Evolutionary conservation across 495 filamentous ascomycete species (phyloP), one percentile per base, ranked within the genome.

Genomic region (Talaromyces proteolyticus): DNA sequence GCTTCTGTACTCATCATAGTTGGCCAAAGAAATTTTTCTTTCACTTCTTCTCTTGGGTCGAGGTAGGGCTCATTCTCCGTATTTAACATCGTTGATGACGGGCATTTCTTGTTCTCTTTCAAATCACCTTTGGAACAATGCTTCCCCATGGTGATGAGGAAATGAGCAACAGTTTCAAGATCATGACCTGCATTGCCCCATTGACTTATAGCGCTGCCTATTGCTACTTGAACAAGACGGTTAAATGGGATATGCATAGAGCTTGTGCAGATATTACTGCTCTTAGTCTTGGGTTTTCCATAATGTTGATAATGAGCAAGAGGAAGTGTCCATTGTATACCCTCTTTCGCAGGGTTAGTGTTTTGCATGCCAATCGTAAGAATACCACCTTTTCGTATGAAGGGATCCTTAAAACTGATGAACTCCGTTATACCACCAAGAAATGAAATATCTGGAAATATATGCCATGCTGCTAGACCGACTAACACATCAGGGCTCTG

Each of bases 391-490:
- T 46, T 24, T 3, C 41, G 36, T 17, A 69, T 49, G 6, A 65
- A 39, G 10, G 42, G 36, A 47, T 67, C 66, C 11, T 58, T 56
- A 37, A 60, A 53, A 20, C 25, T 18, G 18, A 66, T 26, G n/a
- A 8, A 59, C 42, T 16, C 47, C 18, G 20, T 21, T 24, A n/a
- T 47, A 4, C 19, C 29, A 21, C 5, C 49, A 49, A 42, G 62
- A 45, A 3, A 69, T 60, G 3, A 57, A 25, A 72, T 57, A 44
- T 72, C 55, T 1, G 66, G 65, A 52, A 65, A 72, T 4, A 72
- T n/a, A 52, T 72, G 65, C 68, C 66, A 72, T 3, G 65, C 52
- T 6, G 50, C 53, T 4, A 72, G 53, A 8, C 42, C 66, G 4
- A 72, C 42, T 6, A 72, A 34, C 14, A 52, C 47, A 6, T 54